phyloP scores from a whole-genome alignment of 768 basidiomycete genomes.

The Obba rivulosa region DNA sequence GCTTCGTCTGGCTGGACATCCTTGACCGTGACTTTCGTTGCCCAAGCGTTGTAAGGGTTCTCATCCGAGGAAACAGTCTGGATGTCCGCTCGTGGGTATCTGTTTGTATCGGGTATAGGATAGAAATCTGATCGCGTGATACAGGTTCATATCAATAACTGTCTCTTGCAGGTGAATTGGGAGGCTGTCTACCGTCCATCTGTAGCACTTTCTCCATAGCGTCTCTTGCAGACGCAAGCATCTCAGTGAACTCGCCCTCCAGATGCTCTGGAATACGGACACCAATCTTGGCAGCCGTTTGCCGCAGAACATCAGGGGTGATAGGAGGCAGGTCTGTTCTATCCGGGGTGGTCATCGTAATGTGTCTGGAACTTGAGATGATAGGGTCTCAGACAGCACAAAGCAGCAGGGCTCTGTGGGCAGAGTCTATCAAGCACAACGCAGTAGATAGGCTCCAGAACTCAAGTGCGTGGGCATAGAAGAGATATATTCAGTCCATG shows the following conservation, averaged over 20 bases:
- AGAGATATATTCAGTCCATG: too few relatives aligned
- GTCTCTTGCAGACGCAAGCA: conserved; percentile 11
- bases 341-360: too few relatives aligned
- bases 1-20: conserved; percentile 16
- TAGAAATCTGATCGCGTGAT: conserved; percentile 11
- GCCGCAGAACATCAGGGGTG: conserved; percentile 10
- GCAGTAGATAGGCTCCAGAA: too few relatives aligned
- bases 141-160: not conserved
- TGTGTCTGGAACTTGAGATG: too few relatives aligned
- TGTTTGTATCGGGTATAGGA: conserved; percentile 10
- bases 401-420: too few relatives aligned
- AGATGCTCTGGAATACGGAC: conserved; percentile 11
- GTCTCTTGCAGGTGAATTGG: not conserved
- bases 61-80: conserved; percentile 18
- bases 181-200: conserved; percentile 12
- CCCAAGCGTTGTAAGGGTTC: conserved; percentile 31
- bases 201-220: conserved; percentile 13
- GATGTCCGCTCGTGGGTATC: conserved; percentile 21
- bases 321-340: not conserved
- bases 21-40: conserved; percentile 29
- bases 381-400: too few relatives aligned
- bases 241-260: conserved; percentile 13
- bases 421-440: too few relatives aligned
- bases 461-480: too few relatives aligned
- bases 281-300: conserved; percentile 11